Evolutionary conservation across 2,329 filamentous ascomycete genomes (phyloP).

Genomic region (Exutisphaerella laricina): DNA sequence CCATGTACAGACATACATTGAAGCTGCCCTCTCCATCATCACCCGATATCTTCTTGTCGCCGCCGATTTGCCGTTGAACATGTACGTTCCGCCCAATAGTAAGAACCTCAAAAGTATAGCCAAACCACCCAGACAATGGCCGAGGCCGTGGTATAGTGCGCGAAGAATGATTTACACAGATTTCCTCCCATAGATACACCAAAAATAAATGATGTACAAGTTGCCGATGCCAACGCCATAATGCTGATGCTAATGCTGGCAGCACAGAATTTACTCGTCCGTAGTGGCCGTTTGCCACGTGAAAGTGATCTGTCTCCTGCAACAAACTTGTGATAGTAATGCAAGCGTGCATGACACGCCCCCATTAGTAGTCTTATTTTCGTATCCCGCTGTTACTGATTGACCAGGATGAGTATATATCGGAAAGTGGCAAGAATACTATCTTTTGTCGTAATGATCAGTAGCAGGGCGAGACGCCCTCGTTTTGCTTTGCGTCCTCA

Average conservation of each 20-base stretch:
- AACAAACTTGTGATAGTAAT: neutral
- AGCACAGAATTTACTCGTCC: neutral
- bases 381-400: no score
- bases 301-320: neutral
- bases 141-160: slow-evolving; percentile 6
- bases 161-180: slow-evolving; percentile 3
- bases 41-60: neutral
- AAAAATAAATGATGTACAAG: neutral
- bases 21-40: neutral
- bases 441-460: no score
- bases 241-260: slow-evolving; percentile 2
- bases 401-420: no score
- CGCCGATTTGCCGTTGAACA: neutral
- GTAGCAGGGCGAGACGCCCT: no score
- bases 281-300: neutral
- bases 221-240: slow-evolving; percentile 1
- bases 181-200: slow-evolving; percentile 5
- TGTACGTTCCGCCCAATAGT: no score
- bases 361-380: no score
- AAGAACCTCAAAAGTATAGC: neutral
- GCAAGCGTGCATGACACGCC: no score
- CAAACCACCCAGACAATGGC: slow-evolving; percentile 5
- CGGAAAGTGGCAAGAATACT: no score
- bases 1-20: neutral
- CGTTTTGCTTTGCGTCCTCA: no score